Evolutionary conservation across 2,329 filamentous ascomycete species (phyloP).

Genomic region (Raffaelea ambrosiae): DNA sequence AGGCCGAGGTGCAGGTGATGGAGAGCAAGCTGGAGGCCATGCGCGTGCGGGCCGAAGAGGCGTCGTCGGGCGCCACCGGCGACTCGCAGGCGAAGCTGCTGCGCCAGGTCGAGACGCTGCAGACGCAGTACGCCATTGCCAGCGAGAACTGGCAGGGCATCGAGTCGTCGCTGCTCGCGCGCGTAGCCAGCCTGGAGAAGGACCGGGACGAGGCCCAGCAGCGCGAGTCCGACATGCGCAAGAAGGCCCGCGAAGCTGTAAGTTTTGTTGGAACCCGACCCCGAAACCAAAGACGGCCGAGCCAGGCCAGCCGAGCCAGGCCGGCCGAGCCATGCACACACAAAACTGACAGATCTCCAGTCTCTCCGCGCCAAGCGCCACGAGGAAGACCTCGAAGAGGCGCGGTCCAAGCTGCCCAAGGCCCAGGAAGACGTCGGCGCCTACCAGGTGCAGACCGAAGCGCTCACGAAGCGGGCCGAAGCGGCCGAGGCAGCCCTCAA

Average conservation of each 20-base stretch:
- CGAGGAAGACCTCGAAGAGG: constrained; percentile 76
- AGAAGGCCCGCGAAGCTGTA: constrained; percentile 81
- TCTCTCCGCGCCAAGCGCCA: constrained; percentile 56
- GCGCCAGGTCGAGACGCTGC: constrained; percentile 88
- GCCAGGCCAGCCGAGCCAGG: too few species aligned
- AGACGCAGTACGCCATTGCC: constrained; percentile 89
- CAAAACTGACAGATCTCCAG: constrained; percentile 31
- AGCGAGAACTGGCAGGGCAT: constrained; percentile 98
- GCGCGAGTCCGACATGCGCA: constrained; percentile 78
- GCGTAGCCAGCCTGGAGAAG: constrained; percentile 71
- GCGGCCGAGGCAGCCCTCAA: constrained; percentile 57
- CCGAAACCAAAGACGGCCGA: neutral
- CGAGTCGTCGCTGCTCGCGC: constrained; percentile 73
- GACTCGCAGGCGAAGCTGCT: constrained; percentile 84
- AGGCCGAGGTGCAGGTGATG: constrained; percentile 65
- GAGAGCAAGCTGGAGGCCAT: constrained; percentile 88
- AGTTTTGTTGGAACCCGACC: constrained; percentile 21
- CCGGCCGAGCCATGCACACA: constrained; percentile 14
- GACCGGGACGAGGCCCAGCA: constrained; percentile 81
- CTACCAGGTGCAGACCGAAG: constrained; percentile 50
- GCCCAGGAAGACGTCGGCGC: constrained; percentile 56
- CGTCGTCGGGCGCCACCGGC: constrained; percentile 69
- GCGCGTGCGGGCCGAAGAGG: constrained; percentile 79
- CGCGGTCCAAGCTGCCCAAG: constrained; percentile 53
- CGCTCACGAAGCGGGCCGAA: constrained; percentile 56